phyloP scores from a whole-genome alignment of 805 yeast species.

The Candida pini region DNA sequence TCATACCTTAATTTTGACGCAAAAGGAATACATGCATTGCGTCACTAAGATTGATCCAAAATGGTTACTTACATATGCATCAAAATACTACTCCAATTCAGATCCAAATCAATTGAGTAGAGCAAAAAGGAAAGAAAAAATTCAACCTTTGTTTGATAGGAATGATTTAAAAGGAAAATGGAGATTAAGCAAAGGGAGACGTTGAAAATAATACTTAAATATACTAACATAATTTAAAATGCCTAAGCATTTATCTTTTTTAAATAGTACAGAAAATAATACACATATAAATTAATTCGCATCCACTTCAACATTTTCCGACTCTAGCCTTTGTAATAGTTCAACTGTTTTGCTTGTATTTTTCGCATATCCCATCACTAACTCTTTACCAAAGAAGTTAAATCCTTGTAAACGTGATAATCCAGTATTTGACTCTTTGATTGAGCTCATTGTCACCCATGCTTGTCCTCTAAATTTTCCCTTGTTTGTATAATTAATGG shows the following conservation, averaged over 20 bases:
- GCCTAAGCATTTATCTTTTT: too few species aligned
- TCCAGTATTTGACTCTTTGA: conserved; percentile 48
- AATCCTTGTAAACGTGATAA: conserved; percentile 40
- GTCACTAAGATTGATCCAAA: conserved; percentile 75
- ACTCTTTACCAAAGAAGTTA: conserved; percentile 46
- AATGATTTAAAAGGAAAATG: conserved; percentile 63
- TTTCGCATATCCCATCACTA: conserved; percentile 40
- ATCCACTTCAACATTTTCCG: neutral
- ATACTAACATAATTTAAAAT: too few species aligned
- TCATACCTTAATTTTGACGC: conserved; percentile 75
- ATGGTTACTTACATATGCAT: conserved; percentile 71
- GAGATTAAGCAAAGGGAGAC: conserved; percentile 54
- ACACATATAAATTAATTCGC: neutral
- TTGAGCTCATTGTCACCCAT: conserved; percentile 46
- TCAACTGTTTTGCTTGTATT: conserved; percentile 25
- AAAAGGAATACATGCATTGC: conserved; percentile 89
- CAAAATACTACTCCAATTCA: conserved; percentile 64
- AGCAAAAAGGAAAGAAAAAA: conserved; percentile 53
- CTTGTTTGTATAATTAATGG: conserved; percentile 37
- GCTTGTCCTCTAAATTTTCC: conserved; percentile 61
- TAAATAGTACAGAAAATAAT: neutral
- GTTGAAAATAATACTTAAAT: conserved; percentile 11
- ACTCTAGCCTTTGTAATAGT: conserved; percentile 1
- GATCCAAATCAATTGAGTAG: conserved; percentile 45
- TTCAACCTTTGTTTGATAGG: conserved; percentile 66